These are phyloP conservation scores for Pseudogymnoascus sp. DNA, from an alignment of 2,329 filamentous ascomycete genomes.

Conservation along the genomic window DNA sequence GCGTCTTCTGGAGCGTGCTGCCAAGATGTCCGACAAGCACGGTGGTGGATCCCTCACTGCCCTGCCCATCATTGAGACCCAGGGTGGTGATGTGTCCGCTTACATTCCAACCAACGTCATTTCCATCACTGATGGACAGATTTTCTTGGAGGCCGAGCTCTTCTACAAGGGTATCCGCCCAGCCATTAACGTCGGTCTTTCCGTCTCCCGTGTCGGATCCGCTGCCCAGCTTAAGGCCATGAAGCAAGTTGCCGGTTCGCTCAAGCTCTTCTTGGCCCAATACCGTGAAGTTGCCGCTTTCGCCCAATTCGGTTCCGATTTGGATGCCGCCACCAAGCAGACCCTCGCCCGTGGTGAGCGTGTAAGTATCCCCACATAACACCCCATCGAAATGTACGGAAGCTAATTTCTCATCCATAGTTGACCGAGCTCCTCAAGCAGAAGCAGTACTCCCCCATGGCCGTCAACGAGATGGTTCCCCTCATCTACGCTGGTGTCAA, in stretches of 20 bases:
- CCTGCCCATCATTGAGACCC: conserved; percentile 96
- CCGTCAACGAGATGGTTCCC: conserved; percentile 99
- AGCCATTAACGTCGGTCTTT: conserved; percentile 99
- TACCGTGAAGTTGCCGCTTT: conserved; percentile 99
- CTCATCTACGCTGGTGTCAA: conserved; percentile 99
- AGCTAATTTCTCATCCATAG: conserved; percentile 31
- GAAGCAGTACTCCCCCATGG: conserved; percentile 99
- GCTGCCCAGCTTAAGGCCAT: conserved; percentile 99
- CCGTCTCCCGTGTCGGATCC: conserved; percentile 98
- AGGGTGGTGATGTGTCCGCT: conserved; percentile 99
- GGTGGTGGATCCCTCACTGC: conserved; percentile 96
- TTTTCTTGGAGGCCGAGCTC: conserved; percentile 97
- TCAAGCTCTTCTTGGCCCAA: conserved; percentile 99
- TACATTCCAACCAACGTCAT: conserved; percentile 99
- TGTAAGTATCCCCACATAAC: conserved; percentile 46
- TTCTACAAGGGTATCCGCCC: conserved; percentile 99
- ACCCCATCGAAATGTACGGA: neutral
- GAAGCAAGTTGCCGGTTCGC: conserved; percentile 99
- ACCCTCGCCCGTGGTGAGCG: conserved; percentile 97
- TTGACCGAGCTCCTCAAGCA: conserved; percentile 98
- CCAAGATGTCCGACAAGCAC: conserved; percentile 96
- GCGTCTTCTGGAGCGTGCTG: conserved; percentile 96
- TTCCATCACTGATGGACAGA: conserved; percentile 99
- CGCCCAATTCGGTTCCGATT: conserved; percentile 99
- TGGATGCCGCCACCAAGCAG: conserved; percentile 98